phyloP scores from a whole-genome alignment of 257 asterid genomes.

The Solanum virginianum region DNA sequence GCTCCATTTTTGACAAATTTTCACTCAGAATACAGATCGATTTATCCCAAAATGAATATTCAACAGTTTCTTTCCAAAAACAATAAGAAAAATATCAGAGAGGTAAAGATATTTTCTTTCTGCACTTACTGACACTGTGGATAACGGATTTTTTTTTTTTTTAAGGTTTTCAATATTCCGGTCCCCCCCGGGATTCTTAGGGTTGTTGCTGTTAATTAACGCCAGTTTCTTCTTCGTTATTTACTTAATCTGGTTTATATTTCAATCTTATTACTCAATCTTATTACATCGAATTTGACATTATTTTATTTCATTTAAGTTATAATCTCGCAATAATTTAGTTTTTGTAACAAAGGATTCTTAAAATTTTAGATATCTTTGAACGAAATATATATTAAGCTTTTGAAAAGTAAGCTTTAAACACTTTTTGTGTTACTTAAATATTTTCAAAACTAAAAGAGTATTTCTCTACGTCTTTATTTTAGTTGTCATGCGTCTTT shows the following conservation, averaged over 20 bases:
- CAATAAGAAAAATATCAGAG: not conserved
- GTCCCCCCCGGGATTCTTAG: not conserved
- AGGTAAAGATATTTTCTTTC: not conserved
- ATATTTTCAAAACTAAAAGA: no score
- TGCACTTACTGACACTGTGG: not conserved
- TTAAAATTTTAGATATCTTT: no score
- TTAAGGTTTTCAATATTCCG: not conserved
- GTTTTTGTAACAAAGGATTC: no score
- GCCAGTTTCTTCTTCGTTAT: not conserved
- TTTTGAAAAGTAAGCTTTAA: no score
- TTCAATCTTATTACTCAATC: not conserved
- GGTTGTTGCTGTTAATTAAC: not conserved
- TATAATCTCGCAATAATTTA: no score
- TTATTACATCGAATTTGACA: no score
- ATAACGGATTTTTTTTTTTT: not conserved
- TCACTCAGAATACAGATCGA: not conserved
- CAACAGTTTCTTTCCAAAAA: not conserved
- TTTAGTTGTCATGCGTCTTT: no score
- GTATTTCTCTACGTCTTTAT: no score
- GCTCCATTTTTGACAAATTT: not conserved
- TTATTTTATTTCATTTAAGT: no score
- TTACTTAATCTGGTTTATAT: not conserved
- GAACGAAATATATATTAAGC: no score
- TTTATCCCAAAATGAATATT: not conserved
- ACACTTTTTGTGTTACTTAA: no score